Base-by-base conservation (phyloP, 768 basidiomycete genomes). In the Leccinum imitatum region DNA sequence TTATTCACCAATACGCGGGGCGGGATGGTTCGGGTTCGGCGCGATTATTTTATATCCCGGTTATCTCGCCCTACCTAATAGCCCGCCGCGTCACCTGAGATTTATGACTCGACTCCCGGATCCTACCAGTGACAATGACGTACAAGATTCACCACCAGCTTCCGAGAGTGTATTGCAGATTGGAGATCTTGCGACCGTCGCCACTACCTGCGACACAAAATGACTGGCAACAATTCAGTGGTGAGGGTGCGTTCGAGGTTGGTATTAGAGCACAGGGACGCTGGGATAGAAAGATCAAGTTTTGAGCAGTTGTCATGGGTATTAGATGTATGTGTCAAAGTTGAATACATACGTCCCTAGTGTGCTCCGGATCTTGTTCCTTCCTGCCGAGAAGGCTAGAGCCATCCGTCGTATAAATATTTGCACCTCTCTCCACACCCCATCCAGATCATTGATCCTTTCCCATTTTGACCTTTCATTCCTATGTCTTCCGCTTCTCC, bases 381-480 rank as follows among this genome's bases (percentile, higher is more conserved):
- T 19, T 4, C 11, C 21, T 19, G 53, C 53, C 53, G 53, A 37
- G 53, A 25, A 25, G 37, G 37, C 37, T 37, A 37, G 37, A 37
- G 14, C 50, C 50, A 17, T 35, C 51, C 31, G 31, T 31, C 27
- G 50, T 71, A 71, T 71, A 71, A 74, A 74, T 71, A 73, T 21
- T n/a, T 21, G 27, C 35, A 2, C 25, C 47, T 25, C 50, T 53
- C 11, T 21, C 8, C 54, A 35, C 19, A 19, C 44, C 48, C 48
- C 23, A 23, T 17, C 13, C 53, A 21, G 13, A 51, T 31, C 50
- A 51, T 51, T n/a, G 27, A 33, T 19, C 25, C 15, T 5, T 50
- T 17, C 23, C 21, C 58, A 31, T 21, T 55, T 27, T 15, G 15
- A 44, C 31, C 3, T 53, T 53, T 41, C 30, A 23, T 56, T 25